A percentile compares a stretch with the other conserved stretches of the same genome.
phyloP scores from a whole-genome alignment of 1,284 basidiomycete species.

The Wolfiporia cocos region DNA sequence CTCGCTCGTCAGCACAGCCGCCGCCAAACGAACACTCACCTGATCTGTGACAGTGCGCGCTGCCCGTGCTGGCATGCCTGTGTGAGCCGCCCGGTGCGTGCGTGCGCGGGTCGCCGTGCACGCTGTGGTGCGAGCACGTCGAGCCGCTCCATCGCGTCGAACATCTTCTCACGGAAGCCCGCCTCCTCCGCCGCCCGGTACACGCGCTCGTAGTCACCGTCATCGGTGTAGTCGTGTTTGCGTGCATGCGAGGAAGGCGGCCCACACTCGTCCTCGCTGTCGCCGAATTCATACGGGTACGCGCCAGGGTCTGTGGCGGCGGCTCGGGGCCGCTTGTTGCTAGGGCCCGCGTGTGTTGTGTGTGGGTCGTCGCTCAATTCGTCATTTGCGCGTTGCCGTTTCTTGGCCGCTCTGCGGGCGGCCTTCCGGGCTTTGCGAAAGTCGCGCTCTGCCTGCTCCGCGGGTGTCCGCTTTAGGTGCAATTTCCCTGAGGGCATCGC shows the following conservation, averaged over 20 bases:
- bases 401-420: slow-evolving; percentile 35
- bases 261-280: slow-evolving; percentile 23
- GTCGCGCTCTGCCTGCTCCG: slow-evolving; percentile 54
- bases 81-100: slow-evolving; percentile 56
- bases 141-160: slow-evolving; percentile 55
- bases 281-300: slow-evolving; percentile 4
- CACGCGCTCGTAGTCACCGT: slow-evolving; percentile 42
- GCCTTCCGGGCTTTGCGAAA: slow-evolving; percentile 42
- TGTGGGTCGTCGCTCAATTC: slow-evolving; percentile 5
- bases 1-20: too few species aligned
- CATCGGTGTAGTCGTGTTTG: slow-evolving; percentile 40
- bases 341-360: background rate
- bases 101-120: slow-evolving; percentile 61
- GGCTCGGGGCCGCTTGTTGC: slow-evolving; percentile 13
- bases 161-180: slow-evolving; percentile 64
- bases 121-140: slow-evolving; percentile 56
- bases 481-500: slow-evolving; percentile 38
- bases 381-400: slow-evolving; percentile 8
- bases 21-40: too few species aligned
- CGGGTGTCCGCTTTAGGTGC: slow-evolving; percentile 64
- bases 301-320: slow-evolving; percentile 1
- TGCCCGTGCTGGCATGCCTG: too few species aligned
- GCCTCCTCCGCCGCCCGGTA: slow-evolving; percentile 59
- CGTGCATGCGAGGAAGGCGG: slow-evolving; percentile 19
- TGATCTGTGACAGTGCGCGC: too few species aligned